Conservation (phyloP, 306 rosid species). For the Abrus precatorius region DNA sequence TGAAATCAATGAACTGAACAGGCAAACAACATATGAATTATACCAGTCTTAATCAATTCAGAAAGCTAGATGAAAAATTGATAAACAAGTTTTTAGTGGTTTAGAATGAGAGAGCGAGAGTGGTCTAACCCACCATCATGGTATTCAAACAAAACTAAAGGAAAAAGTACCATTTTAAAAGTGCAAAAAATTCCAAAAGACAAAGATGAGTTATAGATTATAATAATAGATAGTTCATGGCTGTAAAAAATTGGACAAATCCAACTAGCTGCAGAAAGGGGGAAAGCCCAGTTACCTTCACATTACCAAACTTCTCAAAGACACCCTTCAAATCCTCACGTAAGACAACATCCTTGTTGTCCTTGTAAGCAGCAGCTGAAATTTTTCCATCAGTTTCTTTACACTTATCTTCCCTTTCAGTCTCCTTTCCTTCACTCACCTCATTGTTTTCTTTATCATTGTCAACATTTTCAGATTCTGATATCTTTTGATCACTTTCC, state of each 20-base stretch:
- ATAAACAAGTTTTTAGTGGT: neutral
- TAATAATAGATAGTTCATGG: neutral
- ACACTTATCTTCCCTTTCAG: constrained; percentile 59
- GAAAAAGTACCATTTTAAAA: neutral
- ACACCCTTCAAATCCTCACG: constrained; percentile 84
- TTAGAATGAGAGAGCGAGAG: neutral
- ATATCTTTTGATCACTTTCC: constrained; percentile 44
- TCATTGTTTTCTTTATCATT: constrained; percentile 53
- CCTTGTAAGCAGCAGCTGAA: constrained; percentile 58
- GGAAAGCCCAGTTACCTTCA: constrained; percentile 63
- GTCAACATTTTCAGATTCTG: constrained; percentile 47
- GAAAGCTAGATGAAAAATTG: neutral
- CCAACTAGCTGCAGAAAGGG: constrained; percentile 1
- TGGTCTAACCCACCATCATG: neutral
- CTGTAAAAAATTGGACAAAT: neutral
- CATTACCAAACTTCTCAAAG: constrained; percentile 81
- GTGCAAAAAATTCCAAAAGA: neutral
- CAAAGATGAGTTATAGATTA: neutral
- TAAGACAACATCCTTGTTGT: constrained; percentile 71
- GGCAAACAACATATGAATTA: constrained; percentile 17
- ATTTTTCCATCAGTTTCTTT: constrained; percentile 56
- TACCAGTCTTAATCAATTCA: constrained; percentile 36
- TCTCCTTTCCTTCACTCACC: constrained; percentile 54
- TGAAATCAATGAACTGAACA: constrained; percentile 78
- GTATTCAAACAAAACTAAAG: neutral